phyloP scores from a whole-genome alignment of 768 basidiomycete genomes.

The Tulasnella sp. region DNA sequence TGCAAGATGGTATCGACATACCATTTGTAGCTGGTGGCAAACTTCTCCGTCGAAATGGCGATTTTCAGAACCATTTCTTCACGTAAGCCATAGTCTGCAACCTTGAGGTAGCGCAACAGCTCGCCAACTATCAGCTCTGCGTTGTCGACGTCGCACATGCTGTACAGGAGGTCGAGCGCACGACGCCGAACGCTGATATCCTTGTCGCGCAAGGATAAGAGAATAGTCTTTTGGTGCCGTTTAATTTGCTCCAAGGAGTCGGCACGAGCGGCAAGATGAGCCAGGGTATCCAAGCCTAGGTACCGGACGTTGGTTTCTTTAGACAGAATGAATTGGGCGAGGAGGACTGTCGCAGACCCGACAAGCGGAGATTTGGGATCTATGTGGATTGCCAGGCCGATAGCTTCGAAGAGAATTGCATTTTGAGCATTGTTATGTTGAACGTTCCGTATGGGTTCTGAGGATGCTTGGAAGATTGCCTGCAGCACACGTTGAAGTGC shows the following conservation, averaged over 20 bases:
- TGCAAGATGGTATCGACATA: constrained; percentile 97
- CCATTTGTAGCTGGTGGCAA: constrained; percentile 96
- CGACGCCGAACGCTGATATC: constrained; percentile 94
- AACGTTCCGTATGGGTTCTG: constrained; percentile 87
- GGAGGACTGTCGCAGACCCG: constrained; percentile 77
- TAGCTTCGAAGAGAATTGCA: constrained; percentile 97
- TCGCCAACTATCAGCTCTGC: constrained; percentile 95
- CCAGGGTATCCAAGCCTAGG: constrained; percentile 96
- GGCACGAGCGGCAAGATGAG: constrained; percentile 90
- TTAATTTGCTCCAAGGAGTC: constrained; percentile 91
- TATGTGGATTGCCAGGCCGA: constrained; percentile 91
- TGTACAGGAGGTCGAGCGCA: constrained; percentile 92
- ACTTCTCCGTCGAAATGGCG: constrained; percentile 97
- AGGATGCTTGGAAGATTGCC: constrained; percentile 80
- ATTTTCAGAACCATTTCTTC: constrained; percentile 99
- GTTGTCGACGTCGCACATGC: constrained; percentile 99
- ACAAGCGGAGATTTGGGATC: constrained; percentile 89
- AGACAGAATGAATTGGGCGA: constrained; percentile 94
- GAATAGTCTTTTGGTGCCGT: constrained; percentile 93
- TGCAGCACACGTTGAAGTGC: constrained; percentile 80
- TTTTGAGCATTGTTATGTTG: constrained; percentile 99
- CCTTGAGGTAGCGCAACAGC: constrained; percentile 83
- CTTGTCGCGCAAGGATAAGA: constrained; percentile 88
- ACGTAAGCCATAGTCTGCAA: constrained; percentile 94
- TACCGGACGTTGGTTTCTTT: constrained; percentile 99